Percentiles rank a stretch among this genome's conserved stretches.
Evolutionary conservation across 164 flowering plant species (phyloP).

Genomic region (Litsea cubeba): DNA sequence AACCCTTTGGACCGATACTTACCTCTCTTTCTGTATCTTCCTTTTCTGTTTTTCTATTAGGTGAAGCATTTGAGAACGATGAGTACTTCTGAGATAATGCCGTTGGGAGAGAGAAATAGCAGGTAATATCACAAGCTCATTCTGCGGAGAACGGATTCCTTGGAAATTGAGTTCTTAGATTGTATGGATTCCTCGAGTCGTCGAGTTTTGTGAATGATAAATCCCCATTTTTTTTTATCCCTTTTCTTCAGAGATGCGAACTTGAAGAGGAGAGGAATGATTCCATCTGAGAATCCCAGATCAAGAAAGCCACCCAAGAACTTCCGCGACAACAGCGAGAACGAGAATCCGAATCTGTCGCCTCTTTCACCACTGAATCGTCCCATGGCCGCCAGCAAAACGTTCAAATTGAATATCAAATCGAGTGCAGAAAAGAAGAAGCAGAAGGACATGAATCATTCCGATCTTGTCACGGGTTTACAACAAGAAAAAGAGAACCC

Average conservation of each 20-base stretch:
- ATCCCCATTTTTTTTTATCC: too few relatives aligned
- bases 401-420: slow-evolving; percentile 38
- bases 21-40: too few relatives aligned
- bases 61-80: slow-evolving; percentile 22
- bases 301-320: slow-evolving; percentile 8
- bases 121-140: slow-evolving; percentile 30
- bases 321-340: slow-evolving; percentile 49
- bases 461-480: slow-evolving; percentile 2
- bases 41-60: slow-evolving; percentile 4
- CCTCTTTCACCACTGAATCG: slow-evolving; percentile 15
- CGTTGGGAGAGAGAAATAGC: slow-evolving; percentile 34
- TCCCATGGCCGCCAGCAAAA: slow-evolving; percentile 22
- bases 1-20: too few relatives aligned
- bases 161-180: too few relatives aligned
- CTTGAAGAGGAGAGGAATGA: slow-evolving; percentile 48
- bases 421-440: slow-evolving; percentile 53
- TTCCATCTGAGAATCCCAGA: slow-evolving; percentile 8
- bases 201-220: too few relatives aligned
- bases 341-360: slow-evolving; percentile 63
- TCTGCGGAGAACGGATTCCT: too few relatives aligned
- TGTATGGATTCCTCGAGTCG: too few relatives aligned
- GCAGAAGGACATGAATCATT: neutral
- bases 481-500: slow-evolving; percentile 14
- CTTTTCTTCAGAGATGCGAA: slow-evolving; percentile 39
- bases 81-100: slow-evolving; percentile 30